These are phyloP conservation scores for Saturnispora saitoi DNA, from an alignment of 805 yeast species.

Conservation along the genomic window DNA sequence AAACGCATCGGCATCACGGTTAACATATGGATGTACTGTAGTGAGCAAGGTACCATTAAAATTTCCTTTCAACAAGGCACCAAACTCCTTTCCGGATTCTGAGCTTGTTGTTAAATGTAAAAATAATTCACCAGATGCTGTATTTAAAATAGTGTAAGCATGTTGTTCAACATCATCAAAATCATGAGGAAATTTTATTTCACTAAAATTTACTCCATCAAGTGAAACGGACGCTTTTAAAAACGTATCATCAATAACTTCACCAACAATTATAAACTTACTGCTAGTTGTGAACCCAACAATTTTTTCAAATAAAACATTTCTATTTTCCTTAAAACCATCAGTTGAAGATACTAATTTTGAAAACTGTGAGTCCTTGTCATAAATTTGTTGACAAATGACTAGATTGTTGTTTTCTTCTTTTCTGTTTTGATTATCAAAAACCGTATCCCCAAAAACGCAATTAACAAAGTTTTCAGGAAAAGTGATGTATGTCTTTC, in stretches of 20 bases:
- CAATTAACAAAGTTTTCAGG: slow-evolving; percentile 50
- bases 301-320: slow-evolving; percentile 43
- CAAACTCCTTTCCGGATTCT: slow-evolving; percentile 48
- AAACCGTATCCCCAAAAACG: slow-evolving; percentile 53
- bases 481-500: slow-evolving; percentile 50
- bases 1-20: slow-evolving; percentile 62
- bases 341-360: slow-evolving; percentile 42
- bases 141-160: slow-evolving; percentile 74
- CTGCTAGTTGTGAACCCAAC: slow-evolving; percentile 70
- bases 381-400: slow-evolving; percentile 46
- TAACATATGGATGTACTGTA: slow-evolving; percentile 57
- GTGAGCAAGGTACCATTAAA: slow-evolving; percentile 86
- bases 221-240: slow-evolving; percentile 66
- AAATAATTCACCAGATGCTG: slow-evolving; percentile 63
- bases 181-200: slow-evolving; percentile 67
- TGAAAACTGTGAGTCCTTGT: slow-evolving; percentile 21
- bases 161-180: slow-evolving; percentile 51
- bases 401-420: slow-evolving; percentile 41
- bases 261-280: slow-evolving; percentile 67
- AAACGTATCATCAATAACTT: slow-evolving; percentile 39
- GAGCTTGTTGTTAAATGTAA: slow-evolving; percentile 70
- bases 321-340: slow-evolving; percentile 35
- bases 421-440: slow-evolving; percentile 29
- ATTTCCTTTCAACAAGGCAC: slow-evolving; percentile 79
- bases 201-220: slow-evolving; percentile 72